Base-by-base conservation (phyloP, 352 stramenopile species). In the Phytophthora fragariae region DNA sequence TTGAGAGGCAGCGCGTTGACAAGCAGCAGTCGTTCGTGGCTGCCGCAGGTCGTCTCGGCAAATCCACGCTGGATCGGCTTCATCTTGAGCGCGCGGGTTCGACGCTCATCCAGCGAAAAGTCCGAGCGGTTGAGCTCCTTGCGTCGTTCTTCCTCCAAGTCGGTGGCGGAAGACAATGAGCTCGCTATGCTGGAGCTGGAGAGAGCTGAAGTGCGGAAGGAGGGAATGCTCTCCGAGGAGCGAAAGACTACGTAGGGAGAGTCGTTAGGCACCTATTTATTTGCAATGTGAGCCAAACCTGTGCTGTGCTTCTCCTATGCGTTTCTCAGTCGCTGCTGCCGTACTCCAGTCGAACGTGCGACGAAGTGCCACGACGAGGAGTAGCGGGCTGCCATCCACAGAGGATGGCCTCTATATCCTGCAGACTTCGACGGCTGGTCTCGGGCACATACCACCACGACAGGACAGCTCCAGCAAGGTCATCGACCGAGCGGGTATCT, bases 401-500 rank as follows among this genome's bases (percentile, higher is more conserved):
- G 44, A 94, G 62, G 64, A 94, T 90, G 31, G 88, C 85, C 55
- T 95, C 88, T 41, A 95, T 92, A 62, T 92, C 83, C 72, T 95
- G 88, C 5, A 95, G 80, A 70, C 85, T 93, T 35, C 86, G 86
- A 33, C 83, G 62, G 31, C 84, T 93, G 9, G 88, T 95, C 75
- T 95, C 88, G 1, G 88, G 88, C 14, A 95, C 66, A 54, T 89
- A 95, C 63, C 87, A 81, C 80, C 74, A 89, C 29, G 84, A 82
- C 50, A 93, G 66, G 11, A 86, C 69, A 7, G 85, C 50, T 1
- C 77, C 84, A 2, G 76, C 31, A 14, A 85, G 24, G 55, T 92
- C 19, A 31, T 46, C 39, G 39, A 46, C 39, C 39, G 2, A 15
- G 1, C 39, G 14, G 39, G 39, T 11, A 46, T 46, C 5, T 46